These are phyloP conservation scores for Coccomyxa sp. DNA, from an alignment of 139 green algal genomes.

Conservation along the genomic window DNA sequence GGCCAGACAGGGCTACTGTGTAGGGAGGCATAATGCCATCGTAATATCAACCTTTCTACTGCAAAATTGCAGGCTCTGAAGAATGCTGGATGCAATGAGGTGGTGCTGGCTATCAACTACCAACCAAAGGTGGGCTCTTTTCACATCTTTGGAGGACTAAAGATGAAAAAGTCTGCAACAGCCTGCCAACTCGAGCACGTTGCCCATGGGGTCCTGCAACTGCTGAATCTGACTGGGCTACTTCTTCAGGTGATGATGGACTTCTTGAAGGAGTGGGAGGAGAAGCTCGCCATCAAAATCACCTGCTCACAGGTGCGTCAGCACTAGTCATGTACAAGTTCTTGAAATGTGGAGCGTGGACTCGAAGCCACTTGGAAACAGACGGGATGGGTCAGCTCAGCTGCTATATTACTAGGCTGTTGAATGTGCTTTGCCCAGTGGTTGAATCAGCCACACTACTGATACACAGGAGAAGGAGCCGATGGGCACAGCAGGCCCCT, in stretches of 20 bases:
- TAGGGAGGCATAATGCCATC: too few species aligned
- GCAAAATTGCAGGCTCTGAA: slow-evolving; percentile 75
- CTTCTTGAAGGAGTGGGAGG: slow-evolving; percentile 93
- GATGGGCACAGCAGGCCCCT: slow-evolving; percentile 94
- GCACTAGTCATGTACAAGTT: neutral
- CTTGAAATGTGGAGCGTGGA: neutral
- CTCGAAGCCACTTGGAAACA: neutral
- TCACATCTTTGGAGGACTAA: neutral
- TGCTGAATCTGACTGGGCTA: neutral
- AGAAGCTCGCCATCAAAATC: slow-evolving; percentile 94
- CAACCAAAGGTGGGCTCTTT: slow-evolving; percentile 67
- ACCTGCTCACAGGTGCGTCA: slow-evolving; percentile 72
- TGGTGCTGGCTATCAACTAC: slow-evolving; percentile 98
- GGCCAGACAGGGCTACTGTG: too few species aligned
- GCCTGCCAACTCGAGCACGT: too few species aligned
- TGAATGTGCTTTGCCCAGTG: neutral
- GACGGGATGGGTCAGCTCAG: neutral
- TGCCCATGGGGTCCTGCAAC: too few species aligned
- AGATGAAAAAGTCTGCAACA: too few species aligned
- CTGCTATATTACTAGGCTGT: neutral
- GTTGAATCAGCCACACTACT: neutral
- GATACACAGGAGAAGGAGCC: slow-evolving; percentile 86
- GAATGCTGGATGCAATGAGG: slow-evolving; percentile 81
- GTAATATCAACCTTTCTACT: too few species aligned
- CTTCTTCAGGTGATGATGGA: slow-evolving; percentile 82